Evolutionary conservation across 139 green algal genomes (phyloP), one percentile per base, ranked within the genome.

Genomic region (Eudorina sp.): DNA sequence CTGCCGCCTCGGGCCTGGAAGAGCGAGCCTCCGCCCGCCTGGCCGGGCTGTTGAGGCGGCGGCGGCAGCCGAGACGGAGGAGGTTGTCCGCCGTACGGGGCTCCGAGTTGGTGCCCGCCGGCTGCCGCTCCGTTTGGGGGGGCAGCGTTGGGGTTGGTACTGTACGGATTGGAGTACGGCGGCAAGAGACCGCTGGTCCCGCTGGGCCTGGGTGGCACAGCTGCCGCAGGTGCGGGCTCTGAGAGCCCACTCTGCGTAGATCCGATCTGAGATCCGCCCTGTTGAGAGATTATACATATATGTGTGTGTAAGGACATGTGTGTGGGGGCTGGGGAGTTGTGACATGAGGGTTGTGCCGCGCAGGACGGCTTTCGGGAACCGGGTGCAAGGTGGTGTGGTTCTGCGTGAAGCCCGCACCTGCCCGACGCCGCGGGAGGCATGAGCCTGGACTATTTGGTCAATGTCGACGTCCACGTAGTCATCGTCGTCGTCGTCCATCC

Each of bases 401-500:
- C n/a, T n/a, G n/a, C n/a, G n/a, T n/a, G n/a, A n/a, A n/a, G n/a
- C 36, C 34, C 66, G 34, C 36, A 75, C 66, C 66, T 75, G 66
- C 66, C 34, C 66, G 31, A 34, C 36, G 23, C 2, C 66, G 4
- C 66, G 66, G 7, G 66, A 46, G 38, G 66, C 46, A 75, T 75
- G 66, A 31, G 9, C 31, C 70, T 53, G 40, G 31, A 79, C 70
- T 34, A 79, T 53, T 79, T 79, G 14, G 21, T 79, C 70, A 40
- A 79, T 27, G 41, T 79, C 70, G 55, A 79, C 14, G 21, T 79
- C 70, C 41, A 34, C 21, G 36, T 48, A 79, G 36, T 79, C 70
- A 79, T 79, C 70, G 41, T 79, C 70, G 41, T 79, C 70, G 41
- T 79, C 70, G 70, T 79, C 70, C 70, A 79, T 79, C 48, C 13